phyloP scores from a whole-genome alignment of 306 rosid species.

The Malus sylvestris region DNA sequence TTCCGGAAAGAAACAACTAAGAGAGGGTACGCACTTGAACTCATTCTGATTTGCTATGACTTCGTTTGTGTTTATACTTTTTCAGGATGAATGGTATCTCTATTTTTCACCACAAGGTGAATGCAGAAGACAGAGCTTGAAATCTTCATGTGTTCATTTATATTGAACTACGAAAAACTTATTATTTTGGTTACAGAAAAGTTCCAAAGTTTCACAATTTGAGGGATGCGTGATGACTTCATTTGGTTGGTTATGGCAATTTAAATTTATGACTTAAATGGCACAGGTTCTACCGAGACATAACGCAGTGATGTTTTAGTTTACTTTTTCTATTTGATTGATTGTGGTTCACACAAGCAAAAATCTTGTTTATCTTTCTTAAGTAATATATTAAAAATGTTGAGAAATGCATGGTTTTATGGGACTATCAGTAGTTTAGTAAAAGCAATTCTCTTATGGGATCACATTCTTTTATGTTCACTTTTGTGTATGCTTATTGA shows the following conservation, averaged over 20 bases:
- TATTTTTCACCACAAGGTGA: background rate
- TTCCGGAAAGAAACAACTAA: background rate
- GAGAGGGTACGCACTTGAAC: background rate
- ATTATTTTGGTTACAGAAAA: no score
- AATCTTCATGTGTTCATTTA: background rate
- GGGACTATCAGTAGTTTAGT: no score
- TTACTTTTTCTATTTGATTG: background rate
- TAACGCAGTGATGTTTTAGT: background rate
- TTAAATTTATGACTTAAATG: background rate
- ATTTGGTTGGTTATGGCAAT: background rate
- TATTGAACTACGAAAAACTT: no score
- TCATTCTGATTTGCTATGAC: background rate
- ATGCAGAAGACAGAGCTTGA: background rate
- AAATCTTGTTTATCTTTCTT: background rate
- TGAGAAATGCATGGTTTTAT: background rate
- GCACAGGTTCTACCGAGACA: background rate
- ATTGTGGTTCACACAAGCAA: background rate
- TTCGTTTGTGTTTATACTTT: background rate
- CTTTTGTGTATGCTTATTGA: background rate
- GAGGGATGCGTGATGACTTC: background rate
- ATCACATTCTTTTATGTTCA: background rate
- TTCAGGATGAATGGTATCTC: background rate
- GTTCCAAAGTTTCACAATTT: no score
- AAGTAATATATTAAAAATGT: background rate
- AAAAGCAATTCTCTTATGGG: background rate